A percentile compares a stretch with the other conserved stretches of the same genome.
Evolutionary conservation across 352 stramenopile genomes (phyloP).

Genomic region (Phytophthora cajani): DNA sequence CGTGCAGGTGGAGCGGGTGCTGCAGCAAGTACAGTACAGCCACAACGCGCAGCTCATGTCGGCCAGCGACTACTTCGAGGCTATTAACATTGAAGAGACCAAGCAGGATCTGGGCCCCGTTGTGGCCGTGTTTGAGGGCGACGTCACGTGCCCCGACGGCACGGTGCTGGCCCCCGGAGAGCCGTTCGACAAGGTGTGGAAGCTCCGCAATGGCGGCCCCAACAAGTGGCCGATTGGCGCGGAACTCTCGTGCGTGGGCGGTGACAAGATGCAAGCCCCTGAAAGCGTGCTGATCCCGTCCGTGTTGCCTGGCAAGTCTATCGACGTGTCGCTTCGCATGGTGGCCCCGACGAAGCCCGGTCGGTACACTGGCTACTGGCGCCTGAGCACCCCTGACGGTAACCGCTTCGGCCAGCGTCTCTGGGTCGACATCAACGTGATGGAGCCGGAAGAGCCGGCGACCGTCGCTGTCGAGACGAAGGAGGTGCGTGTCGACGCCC

Average conservation of each 20-base stretch:
- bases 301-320: constrained; percentile 66
- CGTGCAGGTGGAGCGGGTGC: constrained; percentile 75
- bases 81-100: constrained; percentile 71
- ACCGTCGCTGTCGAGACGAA: constrained; percentile 25
- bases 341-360: constrained; percentile 61
- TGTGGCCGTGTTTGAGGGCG: constrained; percentile 87
- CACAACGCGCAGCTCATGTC: constrained; percentile 78
- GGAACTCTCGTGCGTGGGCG: constrained; percentile 71
- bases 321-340: constrained; percentile 83
- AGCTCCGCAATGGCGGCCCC: constrained; percentile 80
- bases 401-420: constrained; percentile 89
- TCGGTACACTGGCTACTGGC: constrained; percentile 91
- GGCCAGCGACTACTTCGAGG: constrained; percentile 75
- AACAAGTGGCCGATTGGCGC: constrained; percentile 82
- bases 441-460: constrained; percentile 41
- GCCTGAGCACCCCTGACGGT: constrained; percentile 78
- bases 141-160: constrained; percentile 87
- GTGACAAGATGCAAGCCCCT: constrained; percentile 77
- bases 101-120: constrained; percentile 72
- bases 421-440: constrained; percentile 89
- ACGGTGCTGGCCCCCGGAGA: constrained; percentile 73
- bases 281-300: constrained; percentile 78
- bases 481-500: constrained; percentile 44
- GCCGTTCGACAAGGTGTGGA: constrained; percentile 88
- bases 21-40: constrained; percentile 74